Base-by-base conservation (phyloP, 768 basidiomycete species). In the Termitomyces sp. region DNA sequence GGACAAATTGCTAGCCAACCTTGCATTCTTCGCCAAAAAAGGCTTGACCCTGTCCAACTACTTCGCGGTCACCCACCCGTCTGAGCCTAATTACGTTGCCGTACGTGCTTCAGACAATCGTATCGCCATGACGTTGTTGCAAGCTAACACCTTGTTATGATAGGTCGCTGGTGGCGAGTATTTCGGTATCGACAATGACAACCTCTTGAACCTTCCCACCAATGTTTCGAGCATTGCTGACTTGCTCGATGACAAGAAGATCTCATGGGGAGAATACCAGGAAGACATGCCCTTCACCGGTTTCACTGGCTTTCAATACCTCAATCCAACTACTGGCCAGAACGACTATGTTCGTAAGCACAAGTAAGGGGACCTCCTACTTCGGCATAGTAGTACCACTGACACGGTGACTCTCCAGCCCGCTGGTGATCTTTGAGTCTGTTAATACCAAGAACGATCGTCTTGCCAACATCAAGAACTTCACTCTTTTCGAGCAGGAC, bases 251-350 rank as follows among this genome's bases (percentile, higher is more conserved):
- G 70, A 73, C n/a, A 79, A 81, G 61, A 72, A 69, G 43, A 73
- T 87, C 37, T 80, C 79, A 4, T 87, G 86, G 85, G 79, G 77
- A 0, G 72, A 79, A 11, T 88, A 87, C 61, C 79, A 84, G 64
- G 84, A 87, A 64, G 79, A 76, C 58, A 73, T 85, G 76, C 82
- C 83, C 5, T 64, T 63, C 0, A 78, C 81, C 51, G 82, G 77
- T 7, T 84, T 69, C 53, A 57, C 65, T n/a, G 80, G 71, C 4
- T 78, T 69, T 63, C 71, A 74, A 57, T 77, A 61, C 31, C 34
- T 62, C 59, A 48, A 60, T 63, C 55, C 40, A 57, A 35, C 57
- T 9, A 66, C 68, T 37, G 64, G 64, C 19, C 59, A 60, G 4
- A 63, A 65, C 35, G 66, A 69, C 51, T 69, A 71, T 53, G 66